Conservation (phyloP, 352 stramenopile genomes). For the Pythium pectinolyticum region DNA sequence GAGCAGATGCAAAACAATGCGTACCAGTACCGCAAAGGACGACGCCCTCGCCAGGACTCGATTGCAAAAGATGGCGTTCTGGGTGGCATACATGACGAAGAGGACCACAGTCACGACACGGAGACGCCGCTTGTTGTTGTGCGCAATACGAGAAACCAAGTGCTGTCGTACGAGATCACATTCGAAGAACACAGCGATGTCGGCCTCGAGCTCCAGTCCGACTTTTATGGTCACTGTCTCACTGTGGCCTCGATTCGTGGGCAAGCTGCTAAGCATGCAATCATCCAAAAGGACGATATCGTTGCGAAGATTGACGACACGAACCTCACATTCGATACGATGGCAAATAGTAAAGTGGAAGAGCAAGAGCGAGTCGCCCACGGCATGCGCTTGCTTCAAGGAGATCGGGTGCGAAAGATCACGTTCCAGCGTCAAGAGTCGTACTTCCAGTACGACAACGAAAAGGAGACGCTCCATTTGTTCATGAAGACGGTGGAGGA, state of each 20-base stretch:
- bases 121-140: slow-evolving; percentile 47
- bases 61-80: slow-evolving; percentile 1
- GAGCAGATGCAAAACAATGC: slow-evolving; percentile 41
- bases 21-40: slow-evolving; percentile 38
- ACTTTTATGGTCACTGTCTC: slow-evolving; percentile 57
- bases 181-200: slow-evolving; percentile 48
- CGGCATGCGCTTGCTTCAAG: slow-evolving; percentile 33
- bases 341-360: slow-evolving; percentile 32
- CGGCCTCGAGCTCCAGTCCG: slow-evolving; percentile 46
- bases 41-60: slow-evolving; percentile 23
- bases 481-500: slow-evolving; percentile 41
- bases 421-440: slow-evolving; percentile 55
- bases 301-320: slow-evolving; percentile 42
- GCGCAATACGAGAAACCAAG: slow-evolving; percentile 59
- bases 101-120: slow-evolving; percentile 15
- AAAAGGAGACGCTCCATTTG: slow-evolving; percentile 29
- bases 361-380: slow-evolving; percentile 32
- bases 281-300: slow-evolving; percentile 60
- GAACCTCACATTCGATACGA: slow-evolving; percentile 29
- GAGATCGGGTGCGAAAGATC: slow-evolving; percentile 32
- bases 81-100: slow-evolving; percentile 6
- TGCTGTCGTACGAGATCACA: slow-evolving; percentile 62
- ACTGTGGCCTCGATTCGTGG: slow-evolving; percentile 39
- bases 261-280: slow-evolving; percentile 40
- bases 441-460: slow-evolving; percentile 46